These are phyloP conservation scores for Phytophthora meadii DNA, from an alignment of 352 stramenopile species.

Conservation along the genomic window DNA sequence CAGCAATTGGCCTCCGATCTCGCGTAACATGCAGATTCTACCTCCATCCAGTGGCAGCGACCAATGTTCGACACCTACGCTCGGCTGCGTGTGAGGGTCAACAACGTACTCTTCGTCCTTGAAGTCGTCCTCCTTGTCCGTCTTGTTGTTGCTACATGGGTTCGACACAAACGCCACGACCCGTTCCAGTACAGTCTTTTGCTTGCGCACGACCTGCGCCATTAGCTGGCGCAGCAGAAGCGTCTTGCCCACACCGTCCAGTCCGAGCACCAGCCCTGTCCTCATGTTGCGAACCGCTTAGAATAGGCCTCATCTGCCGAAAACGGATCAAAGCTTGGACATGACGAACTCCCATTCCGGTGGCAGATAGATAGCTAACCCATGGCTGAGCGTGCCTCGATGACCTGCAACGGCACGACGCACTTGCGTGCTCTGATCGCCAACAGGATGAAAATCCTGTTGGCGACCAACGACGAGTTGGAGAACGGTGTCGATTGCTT, in stretches of 20 bases:
- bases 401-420: slow-evolving; percentile 5
- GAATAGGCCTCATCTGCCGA: slow-evolving; percentile 11
- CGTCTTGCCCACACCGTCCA: slow-evolving; percentile 78
- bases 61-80: slow-evolving; percentile 71
- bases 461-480: slow-evolving; percentile 11
- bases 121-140: slow-evolving; percentile 9
- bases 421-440: slow-evolving; percentile 15
- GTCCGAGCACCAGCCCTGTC: slow-evolving; percentile 62
- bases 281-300: slow-evolving; percentile 46
- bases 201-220: slow-evolving; percentile 47
- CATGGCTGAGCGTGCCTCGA: neutral
- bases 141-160: slow-evolving; percentile 17
- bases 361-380: neutral
- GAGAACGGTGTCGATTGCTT: neutral
- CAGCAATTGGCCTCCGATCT: slow-evolving; percentile 72
- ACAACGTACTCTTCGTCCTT: slow-evolving; percentile 30
- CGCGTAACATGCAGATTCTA: slow-evolving; percentile 51
- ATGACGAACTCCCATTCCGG: too few relatives aligned
- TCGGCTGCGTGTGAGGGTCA: slow-evolving; percentile 58
- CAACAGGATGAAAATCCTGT: slow-evolving; percentile 22
- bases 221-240: slow-evolving; percentile 70
- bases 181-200: slow-evolving; percentile 49
- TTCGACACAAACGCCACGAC: slow-evolving; percentile 39
- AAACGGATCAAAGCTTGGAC: too few relatives aligned
- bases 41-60: slow-evolving; percentile 48